A percentile compares a stretch with the other conserved stretches of the same genome.
Conservation (phyloP, 306 rosid species). For the Carpinus fangiana region DNA sequence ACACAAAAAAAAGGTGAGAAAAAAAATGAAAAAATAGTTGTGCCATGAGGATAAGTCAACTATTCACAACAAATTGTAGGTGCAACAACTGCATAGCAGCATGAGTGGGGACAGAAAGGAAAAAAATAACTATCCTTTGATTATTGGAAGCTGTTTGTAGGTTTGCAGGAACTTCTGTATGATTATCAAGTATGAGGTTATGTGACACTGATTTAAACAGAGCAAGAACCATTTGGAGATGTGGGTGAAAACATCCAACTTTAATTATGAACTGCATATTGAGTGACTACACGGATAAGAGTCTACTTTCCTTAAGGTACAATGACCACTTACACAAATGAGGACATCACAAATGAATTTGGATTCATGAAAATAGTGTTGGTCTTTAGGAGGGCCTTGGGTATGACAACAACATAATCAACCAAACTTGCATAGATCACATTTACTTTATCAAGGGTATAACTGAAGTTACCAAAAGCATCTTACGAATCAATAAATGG, state of each 20-base stretch:
- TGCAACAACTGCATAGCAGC: constrained; percentile 25
- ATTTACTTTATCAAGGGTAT: background rate
- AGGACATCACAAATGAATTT: background rate
- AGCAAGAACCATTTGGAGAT: constrained; percentile 1
- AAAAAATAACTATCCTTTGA: background rate
- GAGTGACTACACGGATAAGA: background rate
- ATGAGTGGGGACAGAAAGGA: background rate
- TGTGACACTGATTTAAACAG: constrained; percentile 4
- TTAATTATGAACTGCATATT: constrained; percentile 6
- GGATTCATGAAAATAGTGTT: background rate
- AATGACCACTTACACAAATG: background rate
- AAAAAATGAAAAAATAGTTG: background rate
- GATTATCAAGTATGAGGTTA: constrained; percentile 15
- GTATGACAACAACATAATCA: background rate
- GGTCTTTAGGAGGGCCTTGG: background rate
- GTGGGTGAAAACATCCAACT: constrained; percentile 1
- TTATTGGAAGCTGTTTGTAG: background rate
- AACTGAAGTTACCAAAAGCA: background rate
- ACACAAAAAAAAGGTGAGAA: constrained; percentile 2
- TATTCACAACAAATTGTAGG: constrained; percentile 6
- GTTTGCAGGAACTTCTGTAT: background rate
- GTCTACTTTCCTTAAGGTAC: background rate
- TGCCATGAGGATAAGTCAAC: background rate
- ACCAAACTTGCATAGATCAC: background rate
- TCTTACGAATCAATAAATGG: background rate